Conservation (phyloP, 78 protist species). For the Polysphondylium violaceum region DNA sequence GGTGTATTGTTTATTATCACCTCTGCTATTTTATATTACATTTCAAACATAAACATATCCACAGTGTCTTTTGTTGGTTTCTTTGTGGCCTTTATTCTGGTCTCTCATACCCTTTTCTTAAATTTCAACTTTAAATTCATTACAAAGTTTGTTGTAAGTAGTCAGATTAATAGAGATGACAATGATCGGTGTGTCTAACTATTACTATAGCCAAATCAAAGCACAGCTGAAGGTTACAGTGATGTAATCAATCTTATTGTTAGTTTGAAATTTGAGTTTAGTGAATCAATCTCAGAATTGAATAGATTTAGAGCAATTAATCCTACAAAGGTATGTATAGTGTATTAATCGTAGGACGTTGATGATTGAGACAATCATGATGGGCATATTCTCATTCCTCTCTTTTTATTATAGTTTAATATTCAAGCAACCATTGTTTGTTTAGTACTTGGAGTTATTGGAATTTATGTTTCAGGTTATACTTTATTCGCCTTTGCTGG, state of each 20-base stretch:
- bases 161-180: not conserved
- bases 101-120: not conserved
- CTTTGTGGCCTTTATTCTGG: conserved; percentile 11
- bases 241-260: conserved; percentile 25
- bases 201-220: conserved; percentile 15
- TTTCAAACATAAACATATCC: not conserved
- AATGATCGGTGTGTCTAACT: not conserved
- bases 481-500: conserved; percentile 13
- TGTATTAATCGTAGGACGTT: not conserved
- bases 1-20: conserved; percentile 13
- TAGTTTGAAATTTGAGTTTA: conserved; percentile 6
- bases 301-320: conserved; percentile 34
- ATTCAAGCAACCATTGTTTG: conserved; percentile 36
- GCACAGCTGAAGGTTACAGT: conserved; percentile 22
- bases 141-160: conserved; percentile 43
- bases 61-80: conserved; percentile 14
- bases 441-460: conserved; percentile 19
- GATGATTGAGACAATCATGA: not conserved
- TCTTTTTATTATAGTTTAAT: conserved; percentile 28
- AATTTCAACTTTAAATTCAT: conserved; percentile 15
- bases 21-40: conserved; percentile 13
- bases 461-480: conserved; percentile 41
- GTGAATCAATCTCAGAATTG: conserved; percentile 41
- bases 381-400: not conserved
- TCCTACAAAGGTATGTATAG: conserved; percentile 40